Conservation (phyloP, 1,284 basidiomycete species). For the Leccinum pallidistipes region DNA sequence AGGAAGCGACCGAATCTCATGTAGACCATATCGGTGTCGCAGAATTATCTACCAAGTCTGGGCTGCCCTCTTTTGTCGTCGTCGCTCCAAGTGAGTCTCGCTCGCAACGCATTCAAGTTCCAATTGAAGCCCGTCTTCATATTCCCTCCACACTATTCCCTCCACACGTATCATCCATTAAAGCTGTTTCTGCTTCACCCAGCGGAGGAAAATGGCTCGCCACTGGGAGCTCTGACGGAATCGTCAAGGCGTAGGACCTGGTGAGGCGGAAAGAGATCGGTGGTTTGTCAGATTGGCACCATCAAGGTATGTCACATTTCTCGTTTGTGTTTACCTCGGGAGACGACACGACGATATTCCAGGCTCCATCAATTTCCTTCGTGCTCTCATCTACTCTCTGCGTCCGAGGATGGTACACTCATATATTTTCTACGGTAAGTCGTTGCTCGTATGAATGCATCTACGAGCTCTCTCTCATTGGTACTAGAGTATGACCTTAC, state of each 20-base stretch:
- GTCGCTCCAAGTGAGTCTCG: conserved; percentile 28
- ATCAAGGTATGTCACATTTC: conserved; percentile 21
- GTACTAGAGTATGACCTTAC: conserved; percentile 64
- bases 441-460: neutral
- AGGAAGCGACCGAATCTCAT: too few relatives aligned
- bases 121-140: conserved; percentile 85
- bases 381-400: conserved; percentile 81
- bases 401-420: conserved; percentile 88
- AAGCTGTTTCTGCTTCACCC: conserved; percentile 84
- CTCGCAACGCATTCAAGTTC: conserved; percentile 29
- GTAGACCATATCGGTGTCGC: too few relatives aligned
- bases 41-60: too few relatives aligned
- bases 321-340: neutral
- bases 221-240: conserved; percentile 92
- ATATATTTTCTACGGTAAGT: conserved; percentile 78
- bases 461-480: conserved; percentile 2
- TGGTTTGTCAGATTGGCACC: too few relatives aligned
- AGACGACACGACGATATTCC: neutral
- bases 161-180: conserved; percentile 92
- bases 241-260: conserved; percentile 97
- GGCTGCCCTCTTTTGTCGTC: too few relatives aligned
- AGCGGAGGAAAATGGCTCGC: conserved; percentile 93
- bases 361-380: conserved; percentile 93
- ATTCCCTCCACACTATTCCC: conserved; percentile 85
- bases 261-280: too few relatives aligned